Evolutionary conservation across 192 early-diverging fungal genomes (phyloP), one percentile per base, ranked within the genome.

Genomic region (Umbelopsis isabellina): DNA sequence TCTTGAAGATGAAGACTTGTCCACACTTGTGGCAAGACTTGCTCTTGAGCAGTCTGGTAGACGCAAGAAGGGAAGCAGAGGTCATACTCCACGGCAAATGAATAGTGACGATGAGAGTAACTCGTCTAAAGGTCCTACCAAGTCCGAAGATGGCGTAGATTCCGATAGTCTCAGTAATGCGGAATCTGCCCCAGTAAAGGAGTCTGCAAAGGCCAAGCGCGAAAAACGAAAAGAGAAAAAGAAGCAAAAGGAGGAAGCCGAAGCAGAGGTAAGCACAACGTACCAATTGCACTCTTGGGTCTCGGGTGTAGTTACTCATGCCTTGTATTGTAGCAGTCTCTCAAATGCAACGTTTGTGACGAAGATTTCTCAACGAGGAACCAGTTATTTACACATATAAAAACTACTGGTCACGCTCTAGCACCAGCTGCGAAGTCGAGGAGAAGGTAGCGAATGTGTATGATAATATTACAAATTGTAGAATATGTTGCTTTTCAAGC

Each of bases 321-420:
- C 48, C 55, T 58, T 49, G 10, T 50, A 3, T n/a, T 35, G 49
- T 35, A 65, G 70, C 51, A 68, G 35, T 74, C 77, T 49, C 58
- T 83, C n/a, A 68, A 48, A 2, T 98, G 97, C 81, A 93, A 94
- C 71, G 89, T 95, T 0, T 98, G 97, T 78, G 51, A 52, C 20
- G 78, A 82, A 23, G 75, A 65, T n/a, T 98, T 95, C 79, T 65
- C 82, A 11, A 85, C 91, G 22, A 88, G 93, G 53, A 97, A 92
- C 74, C 88, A 91, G 74, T 81, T 98, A 1, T 98, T 98, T 81
- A 79, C 86, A 1, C 97, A 98, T 73, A 92, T 98, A 41, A 89
- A 92, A 49, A 83, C 83, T 22, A 93, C 91, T 15, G 94, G 94
- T 15, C 97, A 98, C 79, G 95, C 97, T 4, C 72, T 86, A 55